Base-by-base conservation (phyloP, 345 rosid genomes). In the Eucalyptus tenuipes region DNA sequence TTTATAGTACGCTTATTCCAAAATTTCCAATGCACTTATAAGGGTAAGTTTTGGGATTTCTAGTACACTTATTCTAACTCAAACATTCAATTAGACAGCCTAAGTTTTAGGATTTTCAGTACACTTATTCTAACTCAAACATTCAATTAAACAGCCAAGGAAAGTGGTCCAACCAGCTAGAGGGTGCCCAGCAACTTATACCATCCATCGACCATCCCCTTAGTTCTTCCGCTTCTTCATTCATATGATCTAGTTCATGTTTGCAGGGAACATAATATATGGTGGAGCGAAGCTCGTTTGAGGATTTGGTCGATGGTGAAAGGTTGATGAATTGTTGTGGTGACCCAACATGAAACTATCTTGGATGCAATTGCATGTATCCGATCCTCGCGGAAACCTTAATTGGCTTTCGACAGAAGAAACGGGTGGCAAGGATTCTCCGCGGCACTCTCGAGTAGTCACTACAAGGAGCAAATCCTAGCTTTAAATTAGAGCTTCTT, bases 141-240 rank as follows among this genome's bases (percentile, higher is more conserved):
- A 7, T 14, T 64, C 75, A 89, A 48, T 57, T 88, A 24, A 92
- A 89, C 7, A 94, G 81, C 94, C 94, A 92, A 17, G 94, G 91
- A 50, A 93, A 92, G 87, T 94, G 95, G 91, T 94, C 96, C n/a
- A 93, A 89, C 94, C 91, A 92, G 68, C 92, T 92, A 27, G 92
- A 52, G 88, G 81, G 87, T 92, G 49, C 96, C 96, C 4, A 92
- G 86, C 7, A 94, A 85, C 8, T 92, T 91, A 40, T 92, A 94
- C 10, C 96, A 95, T 91, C 92, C 94, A 14, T 91, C 94, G 49
- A 94, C 96, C 53, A 94, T 86, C 90, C 90, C 49, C 89, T 91
- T 6, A 68, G 87, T 71, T 93, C 94, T 15, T 24, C 47, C 22
- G 86, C 88, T 9, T 52, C 86, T 7, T 61, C 48, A 31, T 31